Evolutionary conservation across 2,329 filamentous ascomycete genomes (phyloP).

Genomic region (Chaetoscypha palmicola): DNA sequence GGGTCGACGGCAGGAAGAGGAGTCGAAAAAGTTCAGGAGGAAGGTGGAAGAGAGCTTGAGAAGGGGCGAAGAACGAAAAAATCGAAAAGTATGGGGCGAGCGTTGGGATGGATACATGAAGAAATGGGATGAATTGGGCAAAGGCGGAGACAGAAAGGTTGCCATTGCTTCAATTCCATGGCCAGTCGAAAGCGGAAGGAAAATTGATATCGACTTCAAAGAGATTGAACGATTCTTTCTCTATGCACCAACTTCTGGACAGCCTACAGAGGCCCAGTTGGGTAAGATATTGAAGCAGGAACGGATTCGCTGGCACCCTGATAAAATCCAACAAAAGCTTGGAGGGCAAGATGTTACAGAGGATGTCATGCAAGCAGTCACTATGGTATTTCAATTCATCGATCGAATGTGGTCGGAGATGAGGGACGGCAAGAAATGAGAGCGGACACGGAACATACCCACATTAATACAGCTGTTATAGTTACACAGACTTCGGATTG

Average conservation of each 20-base stretch:
- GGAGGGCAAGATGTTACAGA: conserved; percentile 63
- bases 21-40: conserved; percentile 42
- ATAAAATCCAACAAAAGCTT: conserved; percentile 90
- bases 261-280: conserved; percentile 32
- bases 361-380: conserved; percentile 69
- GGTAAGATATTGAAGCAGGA: conserved; percentile 65
- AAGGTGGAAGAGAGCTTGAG: conserved; percentile 65
- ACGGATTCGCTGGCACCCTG: conserved; percentile 90
- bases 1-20: conserved; percentile 34
- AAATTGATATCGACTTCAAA: conserved; percentile 46
- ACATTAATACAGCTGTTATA: too few species aligned
- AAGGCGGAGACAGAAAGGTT: conserved; percentile 32
- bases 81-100: conserved; percentile 44
- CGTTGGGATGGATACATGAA: conserved; percentile 59
- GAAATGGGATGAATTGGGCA: conserved; percentile 52
- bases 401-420: conserved; percentile 70
- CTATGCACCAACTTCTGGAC: conserved; percentile 37
- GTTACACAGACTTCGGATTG: too few species aligned
- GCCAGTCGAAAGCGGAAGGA: conserved; percentile 57
- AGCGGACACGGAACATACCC: too few species aligned
- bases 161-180: conserved; percentile 47
- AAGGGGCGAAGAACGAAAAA: conserved; percentile 55
- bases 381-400: conserved; percentile 84
- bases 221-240: conserved; percentile 56
- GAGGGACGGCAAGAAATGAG: conserved; percentile 18